These are phyloP conservation scores for Xylaria grammica DNA, from an alignment of 495 filamentous ascomycete genomes.

Conservation along the genomic window DNA sequence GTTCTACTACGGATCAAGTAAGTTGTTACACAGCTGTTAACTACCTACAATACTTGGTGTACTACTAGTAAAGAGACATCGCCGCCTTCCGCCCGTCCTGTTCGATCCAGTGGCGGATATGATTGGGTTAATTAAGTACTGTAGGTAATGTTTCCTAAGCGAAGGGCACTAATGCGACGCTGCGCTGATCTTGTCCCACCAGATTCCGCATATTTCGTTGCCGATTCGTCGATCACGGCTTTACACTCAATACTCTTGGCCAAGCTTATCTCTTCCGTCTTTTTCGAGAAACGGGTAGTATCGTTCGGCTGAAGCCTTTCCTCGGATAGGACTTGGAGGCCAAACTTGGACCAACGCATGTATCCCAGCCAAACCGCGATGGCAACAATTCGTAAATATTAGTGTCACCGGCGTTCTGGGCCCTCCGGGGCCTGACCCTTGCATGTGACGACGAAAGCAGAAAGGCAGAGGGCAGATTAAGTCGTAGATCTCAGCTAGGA, in stretches of 20 bases:
- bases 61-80: not conserved
- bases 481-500: conserved; percentile 21
- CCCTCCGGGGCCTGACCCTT: not conserved
- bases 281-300: conserved; percentile 6
- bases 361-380: not conserved
- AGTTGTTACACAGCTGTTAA: not conserved
- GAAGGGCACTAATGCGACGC: conserved; percentile 37
- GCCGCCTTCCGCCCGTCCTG: not conserved
- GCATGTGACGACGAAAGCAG: conserved; percentile 14
- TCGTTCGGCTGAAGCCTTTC: not conserved
- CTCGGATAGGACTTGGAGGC: not conserved
- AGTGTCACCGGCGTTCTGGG: conserved; percentile 12
- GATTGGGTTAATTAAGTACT: conserved; percentile 26
- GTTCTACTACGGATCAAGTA: not conserved
- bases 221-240: conserved; percentile 35
- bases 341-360: not conserved
- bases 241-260: conserved; percentile 1
- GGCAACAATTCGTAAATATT: not conserved
- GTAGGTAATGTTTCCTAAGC: conserved; percentile 34
- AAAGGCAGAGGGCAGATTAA: conserved; percentile 10
- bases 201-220: conserved; percentile 31
- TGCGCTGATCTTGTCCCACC: conserved; percentile 39
- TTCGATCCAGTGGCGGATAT: conserved; percentile 10
- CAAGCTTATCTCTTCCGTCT: conserved; percentile 11
- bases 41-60: not conserved